Evolutionary conservation across 257 asterid genomes (phyloP).

Genomic region (Datura wrightii): DNA sequence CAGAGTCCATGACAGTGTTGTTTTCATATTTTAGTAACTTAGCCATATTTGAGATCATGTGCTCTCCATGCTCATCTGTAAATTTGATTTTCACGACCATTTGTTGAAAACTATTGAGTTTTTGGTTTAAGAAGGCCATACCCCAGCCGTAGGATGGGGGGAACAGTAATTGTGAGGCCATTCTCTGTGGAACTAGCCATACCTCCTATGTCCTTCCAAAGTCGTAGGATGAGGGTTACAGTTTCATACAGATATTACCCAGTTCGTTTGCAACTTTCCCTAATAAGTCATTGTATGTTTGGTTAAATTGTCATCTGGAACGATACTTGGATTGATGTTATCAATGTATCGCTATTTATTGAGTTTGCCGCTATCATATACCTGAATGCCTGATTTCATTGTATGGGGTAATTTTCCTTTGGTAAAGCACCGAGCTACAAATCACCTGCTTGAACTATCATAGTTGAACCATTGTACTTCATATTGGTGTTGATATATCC

Average conservation of each 20-base stretch:
- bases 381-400: background rate
- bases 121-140: conserved; percentile 28
- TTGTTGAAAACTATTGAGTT: conserved; percentile 22
- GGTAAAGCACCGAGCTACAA: background rate
- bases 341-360: conserved; percentile 26
- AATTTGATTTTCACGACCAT: conserved; percentile 12
- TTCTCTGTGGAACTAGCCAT: conserved; percentile 1
- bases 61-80: conserved; percentile 17
- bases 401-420: background rate
- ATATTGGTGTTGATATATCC: background rate
- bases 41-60: conserved; percentile 25
- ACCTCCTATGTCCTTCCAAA: background rate
- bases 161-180: conserved; percentile 28
- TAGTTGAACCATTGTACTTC: background rate
- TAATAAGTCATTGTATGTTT: conserved; percentile 31
- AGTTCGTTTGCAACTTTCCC: conserved; percentile 21
- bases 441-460: background rate
- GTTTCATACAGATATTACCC: conserved; percentile 15
- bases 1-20: conserved; percentile 92
- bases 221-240: background rate
- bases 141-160: background rate
- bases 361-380: background rate
- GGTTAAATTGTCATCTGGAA: conserved; percentile 24
- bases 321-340: conserved; percentile 23
- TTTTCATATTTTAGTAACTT: conserved; percentile 68